A percentile compares a stretch with the other conserved stretches of the same genome.
Evolutionary conservation across 495 filamentous ascomycete genomes (phyloP).

Genomic region (Podospora tetraspora): DNA sequence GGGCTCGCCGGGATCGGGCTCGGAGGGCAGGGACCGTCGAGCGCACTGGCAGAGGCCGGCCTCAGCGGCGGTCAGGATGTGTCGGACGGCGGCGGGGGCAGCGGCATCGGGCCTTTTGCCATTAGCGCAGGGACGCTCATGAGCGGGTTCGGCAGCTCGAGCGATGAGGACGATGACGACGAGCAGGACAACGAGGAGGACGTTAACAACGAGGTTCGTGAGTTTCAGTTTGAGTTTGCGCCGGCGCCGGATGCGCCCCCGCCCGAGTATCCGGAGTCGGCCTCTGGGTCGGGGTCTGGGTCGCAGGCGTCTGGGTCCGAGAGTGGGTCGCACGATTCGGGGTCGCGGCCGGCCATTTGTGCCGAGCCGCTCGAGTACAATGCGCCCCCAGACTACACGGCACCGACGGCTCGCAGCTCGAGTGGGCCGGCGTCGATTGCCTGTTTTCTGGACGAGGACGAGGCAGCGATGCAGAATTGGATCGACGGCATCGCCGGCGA

Average conservation of each 20-base stretch:
- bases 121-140: conserved; percentile 65
- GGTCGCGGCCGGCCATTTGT: neutral
- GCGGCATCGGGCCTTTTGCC: conserved; percentile 61
- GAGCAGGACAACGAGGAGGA: conserved; percentile 78
- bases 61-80: conserved; percentile 69
- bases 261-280: neutral
- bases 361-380: neutral
- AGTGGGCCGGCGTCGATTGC: neutral
- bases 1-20: conserved; percentile 41
- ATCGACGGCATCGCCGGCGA: neutral
- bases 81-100: conserved; percentile 57
- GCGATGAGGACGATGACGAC: conserved; percentile 95
- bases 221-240: conserved; percentile 17
- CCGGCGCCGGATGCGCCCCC: neutral
- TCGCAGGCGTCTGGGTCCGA: neutral
- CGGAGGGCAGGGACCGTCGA: conserved; percentile 53
- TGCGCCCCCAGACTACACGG: neutral
- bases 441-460: neutral
- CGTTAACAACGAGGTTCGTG: conserved; percentile 48
- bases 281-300: neutral
- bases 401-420: conserved; percentile 4
- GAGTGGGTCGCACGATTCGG: neutral
- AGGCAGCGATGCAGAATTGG: neutral
- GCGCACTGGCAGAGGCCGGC: conserved; percentile 71
- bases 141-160: conserved; percentile 92